Evolutionary conservation across 2,329 filamentous ascomycete species (phyloP), one percentile per base, ranked within the genome.

Genomic region (Aspergillus sp.): DNA sequence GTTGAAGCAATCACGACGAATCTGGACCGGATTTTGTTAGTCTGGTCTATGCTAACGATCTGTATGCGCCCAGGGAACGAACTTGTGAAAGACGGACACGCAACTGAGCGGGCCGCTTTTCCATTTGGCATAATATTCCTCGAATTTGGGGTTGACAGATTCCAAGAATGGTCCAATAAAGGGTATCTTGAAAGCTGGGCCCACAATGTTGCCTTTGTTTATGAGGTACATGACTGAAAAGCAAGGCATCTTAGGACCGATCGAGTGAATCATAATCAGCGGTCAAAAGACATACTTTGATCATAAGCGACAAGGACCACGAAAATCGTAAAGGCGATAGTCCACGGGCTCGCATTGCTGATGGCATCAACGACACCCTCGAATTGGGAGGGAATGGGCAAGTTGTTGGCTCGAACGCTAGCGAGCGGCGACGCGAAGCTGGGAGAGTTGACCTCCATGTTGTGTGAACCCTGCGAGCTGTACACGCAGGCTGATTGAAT

Each of bases 61-160:
- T 2, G 38, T 17, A 5, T 7, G 23, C 23, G n/a, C 7, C 6
- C 39, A 36, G 10, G 49, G 8, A 5, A 64, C 84, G 59, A 84
- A 93, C 91, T 96, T 97, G 85, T 97, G 92, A 80, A 97, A 97
- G 69, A 97, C 90, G 2, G 92, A 96, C 62, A 97, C 92, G 73
- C 92, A 97, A 81, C 91, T 96, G 61, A 97, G 83, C 52, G 89
- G 88, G n/a, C 91, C 92, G 72, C 91, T 95, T 64, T 83, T 75
- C 92, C 92, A 97, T 81, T 97, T 95, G 61, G 82, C 87, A 70
- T 91, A 83, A 78, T 97, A 97, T 67, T 90, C 85, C 56, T 90
- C 87, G 72, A 96, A 96, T 70, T 91, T 91, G 49, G 92, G 92
- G 75, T 96, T 86, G 65, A 97, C 81, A 23, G 91, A 94, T 73